Evolutionary conservation across 2,329 filamentous ascomycete genomes (phyloP).

Genomic region (Anthostomella pinea): DNA sequence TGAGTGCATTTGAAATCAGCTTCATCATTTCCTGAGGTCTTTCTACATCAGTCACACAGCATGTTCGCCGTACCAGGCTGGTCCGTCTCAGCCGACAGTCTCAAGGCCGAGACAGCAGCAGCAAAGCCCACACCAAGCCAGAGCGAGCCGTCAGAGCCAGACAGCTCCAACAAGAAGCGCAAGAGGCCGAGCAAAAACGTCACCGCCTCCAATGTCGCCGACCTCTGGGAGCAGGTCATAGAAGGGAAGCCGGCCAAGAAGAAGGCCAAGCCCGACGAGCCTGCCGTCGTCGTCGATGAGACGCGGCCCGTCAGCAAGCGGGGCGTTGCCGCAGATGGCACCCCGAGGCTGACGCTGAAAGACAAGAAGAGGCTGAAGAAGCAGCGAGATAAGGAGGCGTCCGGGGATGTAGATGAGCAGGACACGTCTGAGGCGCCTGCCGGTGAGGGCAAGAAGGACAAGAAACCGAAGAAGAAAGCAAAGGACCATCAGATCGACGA

Average conservation of each 20-base stretch:
- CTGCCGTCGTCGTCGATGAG: slow-evolving; percentile 17
- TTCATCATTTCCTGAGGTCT: slow-evolving; percentile 5
- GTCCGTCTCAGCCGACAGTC: slow-evolving; percentile 70
- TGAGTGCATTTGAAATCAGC: no score
- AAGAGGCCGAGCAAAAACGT: slow-evolving; percentile 53
- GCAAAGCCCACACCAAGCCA: no score
- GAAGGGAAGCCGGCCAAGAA: slow-evolving; percentile 59
- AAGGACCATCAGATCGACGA: slow-evolving; percentile 17
- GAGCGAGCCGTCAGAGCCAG: slow-evolving; percentile 26
- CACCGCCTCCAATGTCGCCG: slow-evolving; percentile 67
- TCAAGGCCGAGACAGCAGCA: slow-evolving; percentile 67
- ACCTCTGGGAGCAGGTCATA: slow-evolving; percentile 77
- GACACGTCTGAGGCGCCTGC: background rate
- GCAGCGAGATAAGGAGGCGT: slow-evolving; percentile 1
- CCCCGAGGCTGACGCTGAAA: slow-evolving; percentile 21
- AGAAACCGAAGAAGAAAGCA: slow-evolving; percentile 31
- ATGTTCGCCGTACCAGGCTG: slow-evolving; percentile 97
- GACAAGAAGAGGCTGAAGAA: slow-evolving; percentile 30
- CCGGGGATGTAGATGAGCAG: background rate
- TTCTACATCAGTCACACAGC: slow-evolving; percentile 4
- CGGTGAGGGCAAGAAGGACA: slow-evolving; percentile 28
- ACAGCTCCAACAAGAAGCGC: slow-evolving; percentile 49
- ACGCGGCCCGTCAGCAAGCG: slow-evolving; percentile 24
- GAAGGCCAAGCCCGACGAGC: slow-evolving; percentile 23
- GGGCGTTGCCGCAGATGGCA: slow-evolving; percentile 16